These are phyloP conservation scores for Pichia sp. DNA, from an alignment of 1,139 yeast genomes.

Conservation along the genomic window DNA sequence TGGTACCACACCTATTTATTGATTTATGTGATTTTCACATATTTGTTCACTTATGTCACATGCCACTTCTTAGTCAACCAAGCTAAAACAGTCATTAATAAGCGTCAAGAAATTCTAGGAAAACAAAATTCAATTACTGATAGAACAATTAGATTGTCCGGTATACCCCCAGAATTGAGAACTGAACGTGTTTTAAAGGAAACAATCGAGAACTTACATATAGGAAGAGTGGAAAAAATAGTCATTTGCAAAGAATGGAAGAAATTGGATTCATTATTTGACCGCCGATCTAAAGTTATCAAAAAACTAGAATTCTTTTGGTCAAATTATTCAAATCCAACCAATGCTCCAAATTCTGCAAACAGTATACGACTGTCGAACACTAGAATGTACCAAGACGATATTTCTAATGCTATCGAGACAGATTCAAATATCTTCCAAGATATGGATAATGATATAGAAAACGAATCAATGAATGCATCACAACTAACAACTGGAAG, in stretches of 20 bases:
- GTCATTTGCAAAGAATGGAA: slow-evolving; percentile 88
- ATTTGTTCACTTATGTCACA: slow-evolving; percentile 73
- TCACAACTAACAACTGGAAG: slow-evolving; percentile 6
- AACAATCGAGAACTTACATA: slow-evolving; percentile 73
- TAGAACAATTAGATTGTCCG: slow-evolving; percentile 84
- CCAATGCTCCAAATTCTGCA: neutral
- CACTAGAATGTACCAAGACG: neutral
- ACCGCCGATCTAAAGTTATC: slow-evolving; percentile 53
- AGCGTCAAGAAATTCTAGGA: slow-evolving; percentile 83
- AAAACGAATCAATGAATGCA: slow-evolving; percentile 10
- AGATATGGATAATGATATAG: slow-evolving; percentile 14
- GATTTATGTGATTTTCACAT: slow-evolving; percentile 87
- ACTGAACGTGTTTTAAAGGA: slow-evolving; percentile 64
- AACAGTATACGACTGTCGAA: slow-evolving; percentile 3
- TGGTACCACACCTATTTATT: slow-evolving; percentile 46
- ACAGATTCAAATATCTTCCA: slow-evolving; percentile 5
- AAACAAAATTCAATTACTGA: slow-evolving; percentile 90
- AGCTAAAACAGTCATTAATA: slow-evolving; percentile 67
- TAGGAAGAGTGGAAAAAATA: slow-evolving; percentile 76
- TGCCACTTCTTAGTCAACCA: slow-evolving; percentile 61
- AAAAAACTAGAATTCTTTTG: slow-evolving; percentile 67
- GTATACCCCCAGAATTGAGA: slow-evolving; percentile 83
- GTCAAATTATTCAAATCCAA: slow-evolving; percentile 55
- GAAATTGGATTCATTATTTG: slow-evolving; percentile 61
- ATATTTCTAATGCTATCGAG: neutral